Evolutionary conservation across 768 basidiomycete genomes (phyloP).

Genomic region (Lentinula sp.): DNA sequence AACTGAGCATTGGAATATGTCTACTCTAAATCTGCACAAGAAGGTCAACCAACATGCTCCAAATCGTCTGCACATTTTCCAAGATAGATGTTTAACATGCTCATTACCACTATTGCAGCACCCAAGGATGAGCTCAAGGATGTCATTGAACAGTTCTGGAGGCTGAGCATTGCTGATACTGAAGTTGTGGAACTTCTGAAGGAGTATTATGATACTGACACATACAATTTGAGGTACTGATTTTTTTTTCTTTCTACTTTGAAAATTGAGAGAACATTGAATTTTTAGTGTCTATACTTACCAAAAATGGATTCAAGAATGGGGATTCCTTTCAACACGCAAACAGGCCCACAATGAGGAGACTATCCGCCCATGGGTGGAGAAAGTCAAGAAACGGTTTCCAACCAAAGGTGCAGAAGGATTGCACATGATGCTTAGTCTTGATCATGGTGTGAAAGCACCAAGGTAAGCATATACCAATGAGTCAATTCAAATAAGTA

Average conservation of each 20-base stretch:
- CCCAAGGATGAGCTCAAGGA: not conserved
- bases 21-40: too few relatives aligned
- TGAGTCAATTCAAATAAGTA: not conserved
- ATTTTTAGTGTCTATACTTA: not conserved
- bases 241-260: not conserved
- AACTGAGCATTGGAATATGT: too few relatives aligned
- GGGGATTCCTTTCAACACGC: not conserved
- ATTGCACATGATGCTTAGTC: not conserved
- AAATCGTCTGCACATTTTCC: not conserved
- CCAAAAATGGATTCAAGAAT: not conserved
- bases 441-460: not conserved
- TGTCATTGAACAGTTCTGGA: not conserved
- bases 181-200: not conserved
- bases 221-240: not conserved
- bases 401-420: not conserved
- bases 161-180: not conserved
- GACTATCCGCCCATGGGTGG: not conserved
- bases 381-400: not conserved
- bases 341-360: not conserved
- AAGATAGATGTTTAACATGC: too few relatives aligned
- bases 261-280: not conserved
- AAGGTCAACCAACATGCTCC: not conserved
- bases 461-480: not conserved
- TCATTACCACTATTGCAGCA: not conserved
- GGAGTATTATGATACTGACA: conserved; percentile 3